Evolutionary conservation across 225 moss, liverwort and hornwort species (phyloP), one percentile per base, ranked within the genome.

Genomic region (Bryoerythrophyllum caledonicum): DNA sequence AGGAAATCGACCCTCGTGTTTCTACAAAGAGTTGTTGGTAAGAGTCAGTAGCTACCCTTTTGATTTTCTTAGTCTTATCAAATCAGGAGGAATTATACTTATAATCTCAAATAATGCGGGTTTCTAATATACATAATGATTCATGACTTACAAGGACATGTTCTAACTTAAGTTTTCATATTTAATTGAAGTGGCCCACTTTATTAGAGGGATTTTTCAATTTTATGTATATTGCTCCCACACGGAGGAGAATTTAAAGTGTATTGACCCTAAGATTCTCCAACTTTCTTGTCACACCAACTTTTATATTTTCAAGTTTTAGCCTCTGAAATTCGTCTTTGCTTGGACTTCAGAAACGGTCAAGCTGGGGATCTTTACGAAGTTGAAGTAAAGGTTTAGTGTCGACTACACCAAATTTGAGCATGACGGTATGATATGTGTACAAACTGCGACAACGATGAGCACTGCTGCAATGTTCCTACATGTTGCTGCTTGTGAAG

Each of bases 301-400:
- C n/a, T n/a, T 54, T 74, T 7, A 40, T 20, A 17, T 61, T 6
- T 28, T 54, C 13, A 49, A 60, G 67, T 55, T 63, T 32, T 41
- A 32, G 68, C 71, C 30, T 61, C 74, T 76, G 37, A 80, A 68
- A 60, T 51, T 63, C 16, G 40, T 40, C 67, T 55, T 38, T 65
- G 43, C 26, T 72, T 79, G 74, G 32, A 61, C 10, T 88, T 68
- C 80, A 83, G 83, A 83, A 84, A 81, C 83, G 86, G 49, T 86
- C 74, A 49, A 82, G 86, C 83, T 89, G 89, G 86, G 89, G 86
- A 72, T 89, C 86, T 9, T 79, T 86, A 70, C 86, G 86, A 54
- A 70, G 67, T 25, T 85, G 71, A 34, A 55, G 17, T n/a, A 48
- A 57, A 63, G 28, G 27, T 65, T 54, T 53, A 54, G 14, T 23